Conservation (phyloP, 768 basidiomycete species). For the Russula earlei region DNA sequence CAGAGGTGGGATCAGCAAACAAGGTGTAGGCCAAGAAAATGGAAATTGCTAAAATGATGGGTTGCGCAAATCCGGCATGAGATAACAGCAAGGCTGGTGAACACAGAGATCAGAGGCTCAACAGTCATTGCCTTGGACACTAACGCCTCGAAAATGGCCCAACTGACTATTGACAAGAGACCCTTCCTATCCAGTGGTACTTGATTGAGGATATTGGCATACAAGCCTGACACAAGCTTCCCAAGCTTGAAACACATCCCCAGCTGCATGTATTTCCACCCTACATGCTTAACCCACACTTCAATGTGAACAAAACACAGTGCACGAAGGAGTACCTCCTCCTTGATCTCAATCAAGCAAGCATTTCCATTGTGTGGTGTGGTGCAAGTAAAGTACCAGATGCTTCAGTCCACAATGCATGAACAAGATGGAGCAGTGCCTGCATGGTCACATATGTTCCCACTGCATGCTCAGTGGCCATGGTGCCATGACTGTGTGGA, state of each 20-base stretch:
- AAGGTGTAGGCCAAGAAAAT: conserved; percentile 53
- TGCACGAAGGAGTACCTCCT: conserved; percentile 75
- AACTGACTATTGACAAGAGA: conserved; percentile 53
- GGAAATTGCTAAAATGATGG: conserved; percentile 62
- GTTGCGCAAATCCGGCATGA: conserved; percentile 50
- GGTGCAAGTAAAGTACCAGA: conserved; percentile 41
- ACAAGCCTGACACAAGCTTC: conserved; percentile 53
- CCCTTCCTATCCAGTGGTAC: conserved; percentile 46
- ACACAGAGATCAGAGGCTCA: conserved; percentile 63
- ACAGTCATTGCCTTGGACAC: conserved; percentile 71
- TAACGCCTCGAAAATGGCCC: conserved; percentile 58
- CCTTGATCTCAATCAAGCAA: conserved; percentile 63
- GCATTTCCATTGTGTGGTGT: conserved; percentile 46
- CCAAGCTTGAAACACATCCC: conserved; percentile 82
- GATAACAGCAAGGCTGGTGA: conserved; percentile 52
- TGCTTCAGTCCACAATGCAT: conserved; percentile 66
- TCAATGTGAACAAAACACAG: conserved; percentile 73
- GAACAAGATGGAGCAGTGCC: conserved; percentile 66
- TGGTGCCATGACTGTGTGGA: conserved; percentile 50
- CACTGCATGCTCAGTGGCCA: conserved; percentile 59
- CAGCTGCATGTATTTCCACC: conserved; percentile 79
- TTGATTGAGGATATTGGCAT: conserved; percentile 54
- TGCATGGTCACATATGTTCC: conserved; percentile 79
- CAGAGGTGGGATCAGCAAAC: conserved; percentile 60
- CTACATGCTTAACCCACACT: conserved; percentile 78